Conservation (phyloP, 2,329 filamentous ascomycete genomes). For the Colletotrichum brevisporum region DNA sequence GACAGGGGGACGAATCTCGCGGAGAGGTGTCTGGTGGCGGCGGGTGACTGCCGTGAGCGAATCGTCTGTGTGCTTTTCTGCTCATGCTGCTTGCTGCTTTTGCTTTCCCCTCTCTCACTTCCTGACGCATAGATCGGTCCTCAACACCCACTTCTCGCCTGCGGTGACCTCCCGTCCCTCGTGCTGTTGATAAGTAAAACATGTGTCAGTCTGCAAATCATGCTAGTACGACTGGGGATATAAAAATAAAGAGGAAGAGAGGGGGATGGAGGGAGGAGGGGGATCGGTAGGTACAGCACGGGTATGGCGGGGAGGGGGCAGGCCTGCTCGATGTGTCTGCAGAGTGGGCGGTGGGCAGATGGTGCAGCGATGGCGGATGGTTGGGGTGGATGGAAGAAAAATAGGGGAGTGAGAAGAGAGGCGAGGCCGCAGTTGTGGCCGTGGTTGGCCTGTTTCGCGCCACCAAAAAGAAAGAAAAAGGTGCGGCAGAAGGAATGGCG, state of each 20-base stretch:
- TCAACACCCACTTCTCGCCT: conserved; percentile 92
- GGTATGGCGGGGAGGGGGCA: too few relatives aligned
- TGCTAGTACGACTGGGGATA: conserved; percentile 21
- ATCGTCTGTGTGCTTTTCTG: too few relatives aligned
- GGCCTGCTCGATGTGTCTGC: conserved; percentile 9
- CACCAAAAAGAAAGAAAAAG: conserved; percentile 34
- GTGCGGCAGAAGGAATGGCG: conserved; percentile 22
- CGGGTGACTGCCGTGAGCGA: too few relatives aligned
- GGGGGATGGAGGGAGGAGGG: conserved; percentile 10
- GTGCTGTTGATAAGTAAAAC: conserved; percentile 64
- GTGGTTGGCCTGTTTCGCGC: conserved; percentile 30
- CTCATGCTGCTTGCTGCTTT: too few relatives aligned
- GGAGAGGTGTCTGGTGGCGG: too few relatives aligned
- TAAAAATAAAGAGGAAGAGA: conserved; percentile 19
- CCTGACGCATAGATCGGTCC: conserved; percentile 83
- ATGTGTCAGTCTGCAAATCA: conserved; percentile 33
- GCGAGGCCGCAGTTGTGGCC: conserved; percentile 33
- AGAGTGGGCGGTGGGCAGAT: conserved; percentile 19
- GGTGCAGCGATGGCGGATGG: background rate
- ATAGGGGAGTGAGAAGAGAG: background rate
- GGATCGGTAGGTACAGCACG: background rate
- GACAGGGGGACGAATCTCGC: too few relatives aligned
- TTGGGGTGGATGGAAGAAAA: background rate
- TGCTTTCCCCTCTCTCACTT: conserved; percentile 52
- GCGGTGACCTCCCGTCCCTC: conserved; percentile 84